phyloP scores from a whole-genome alignment of 345 rosid genomes.

The Lumnitzera littorea region DNA sequence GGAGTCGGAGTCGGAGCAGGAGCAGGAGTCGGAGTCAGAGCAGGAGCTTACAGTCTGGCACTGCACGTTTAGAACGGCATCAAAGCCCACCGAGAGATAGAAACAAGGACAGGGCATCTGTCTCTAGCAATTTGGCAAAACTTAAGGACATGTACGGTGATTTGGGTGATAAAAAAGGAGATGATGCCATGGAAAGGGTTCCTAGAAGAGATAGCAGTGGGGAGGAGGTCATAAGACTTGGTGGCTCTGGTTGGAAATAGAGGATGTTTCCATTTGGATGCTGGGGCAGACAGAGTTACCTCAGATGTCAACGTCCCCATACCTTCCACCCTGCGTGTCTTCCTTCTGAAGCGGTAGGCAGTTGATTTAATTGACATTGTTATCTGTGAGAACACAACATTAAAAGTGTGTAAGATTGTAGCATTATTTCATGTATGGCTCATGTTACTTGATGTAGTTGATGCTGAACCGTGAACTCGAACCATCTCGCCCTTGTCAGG shows the following conservation, averaged over 20 bases:
- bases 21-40: conserved; percentile 63
- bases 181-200: conserved; percentile 35
- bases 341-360: too few relatives aligned
- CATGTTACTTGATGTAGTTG: too few relatives aligned
- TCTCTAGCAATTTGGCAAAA: conserved; percentile 77
- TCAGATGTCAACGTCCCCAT: too few relatives aligned
- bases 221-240: conserved; percentile 90
- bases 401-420: too few relatives aligned
- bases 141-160: conserved; percentile 91
- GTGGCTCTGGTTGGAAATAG: conserved; percentile 77
- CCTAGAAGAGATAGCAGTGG: conserved; percentile 48
- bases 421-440: too few relatives aligned
- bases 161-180: conserved; percentile 39
- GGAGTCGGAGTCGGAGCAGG: conserved; percentile 33
- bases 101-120: conserved; percentile 45
- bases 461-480: too few relatives aligned
- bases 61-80: conserved; percentile 35
- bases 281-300: background rate
- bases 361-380: too few relatives aligned
- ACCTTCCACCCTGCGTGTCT: too few relatives aligned
- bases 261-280: background rate
- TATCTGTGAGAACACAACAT: too few relatives aligned
- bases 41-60: conserved; percentile 46
- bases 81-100: conserved; percentile 42
- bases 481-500: too few relatives aligned